Base-by-base conservation (phyloP, 257 asterid species). In the Voacanga thouarsii region DNA sequence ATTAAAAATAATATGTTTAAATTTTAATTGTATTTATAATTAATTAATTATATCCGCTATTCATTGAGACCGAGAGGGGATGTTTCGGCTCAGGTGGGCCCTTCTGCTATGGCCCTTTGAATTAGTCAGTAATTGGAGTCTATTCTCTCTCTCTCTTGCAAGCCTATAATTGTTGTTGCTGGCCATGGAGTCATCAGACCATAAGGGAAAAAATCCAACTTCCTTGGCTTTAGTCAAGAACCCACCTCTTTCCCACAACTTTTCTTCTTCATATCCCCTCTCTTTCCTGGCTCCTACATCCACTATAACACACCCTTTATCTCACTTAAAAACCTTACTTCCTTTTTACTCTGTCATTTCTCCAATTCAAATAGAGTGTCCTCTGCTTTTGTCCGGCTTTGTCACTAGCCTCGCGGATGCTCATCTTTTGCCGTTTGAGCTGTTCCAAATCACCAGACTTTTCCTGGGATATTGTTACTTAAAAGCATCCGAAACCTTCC, bases 51-150 rank as follows among this genome's bases (percentile, higher is more conserved):
- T n/a, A n/a, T n/a, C n/a, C n/a, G n/a, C n/a, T n/a, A n/a, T 47
- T 47, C 51, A 47, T 47, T 47, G 51, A 49, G 11, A 49, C 14
- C 2, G 10, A 21, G 23, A 8, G 23, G 30, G 30, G 28, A 57
- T 21, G 23, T n/a, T 24, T 60, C 11, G 6, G 37, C 37, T 3
- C 9, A 3, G 61, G 0, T 55, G 24, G 61, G 61, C 26, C n/a
- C 9, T 37, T 16, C 14, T 16, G 26, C 26, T 37, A 30, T 67
- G 72, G 57, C 53, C 66, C 63, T 79, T 87, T 87, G 93, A 89
- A 87, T 53, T 55, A 82, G 93, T 87, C 96, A 82, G 55, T 79
- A 67, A 39, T 28, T 37, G 64, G 71, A 60, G 3, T 12, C 1
- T 5, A 21, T 75, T 44, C 15, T 74, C 41, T 21, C 9, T 26